These are phyloP conservation scores for Pseudomonodictys pantanalensis DNA, from an alignment of 495 filamentous ascomycete species.

Conservation along the genomic window DNA sequence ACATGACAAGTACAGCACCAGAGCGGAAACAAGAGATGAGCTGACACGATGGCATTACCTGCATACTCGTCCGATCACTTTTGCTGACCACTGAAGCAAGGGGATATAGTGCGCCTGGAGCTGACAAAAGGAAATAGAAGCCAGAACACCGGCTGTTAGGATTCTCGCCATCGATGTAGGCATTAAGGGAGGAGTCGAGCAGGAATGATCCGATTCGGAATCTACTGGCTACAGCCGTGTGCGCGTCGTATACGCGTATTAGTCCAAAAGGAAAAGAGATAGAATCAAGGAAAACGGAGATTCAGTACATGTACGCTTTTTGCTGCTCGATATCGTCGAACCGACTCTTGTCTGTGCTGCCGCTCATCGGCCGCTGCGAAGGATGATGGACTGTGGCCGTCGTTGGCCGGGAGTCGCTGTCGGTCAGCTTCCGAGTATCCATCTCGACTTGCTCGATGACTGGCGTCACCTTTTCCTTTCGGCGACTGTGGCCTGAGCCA, in stretches of 20 bases:
- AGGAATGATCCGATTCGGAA: slow-evolving; percentile 1
- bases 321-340: slow-evolving; percentile 26
- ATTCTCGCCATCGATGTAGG: not conserved
- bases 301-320: slow-evolving; percentile 27
- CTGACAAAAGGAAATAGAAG: not conserved
- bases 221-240: not conserved
- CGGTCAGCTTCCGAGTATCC: slow-evolving; percentile 17
- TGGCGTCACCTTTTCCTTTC: slow-evolving; percentile 1
- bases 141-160: not conserved
- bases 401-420: slow-evolving; percentile 4
- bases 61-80: not conserved
- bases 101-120: not conserved
- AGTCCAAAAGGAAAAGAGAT: not conserved
- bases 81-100: not conserved
- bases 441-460: slow-evolving; percentile 8
- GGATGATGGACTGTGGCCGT: not conserved
- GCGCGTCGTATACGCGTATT: not conserved
- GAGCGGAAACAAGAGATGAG: not conserved
- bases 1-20: not conserved
- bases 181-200: not conserved
- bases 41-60: slow-evolving; percentile 4
- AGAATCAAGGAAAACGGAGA: not conserved
- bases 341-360: slow-evolving; percentile 21
- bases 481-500: slow-evolving; percentile 7
- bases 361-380: slow-evolving; percentile 21